Conservation (phyloP, 2,329 filamentous ascomycete species). For the Xylaria sp. region DNA sequence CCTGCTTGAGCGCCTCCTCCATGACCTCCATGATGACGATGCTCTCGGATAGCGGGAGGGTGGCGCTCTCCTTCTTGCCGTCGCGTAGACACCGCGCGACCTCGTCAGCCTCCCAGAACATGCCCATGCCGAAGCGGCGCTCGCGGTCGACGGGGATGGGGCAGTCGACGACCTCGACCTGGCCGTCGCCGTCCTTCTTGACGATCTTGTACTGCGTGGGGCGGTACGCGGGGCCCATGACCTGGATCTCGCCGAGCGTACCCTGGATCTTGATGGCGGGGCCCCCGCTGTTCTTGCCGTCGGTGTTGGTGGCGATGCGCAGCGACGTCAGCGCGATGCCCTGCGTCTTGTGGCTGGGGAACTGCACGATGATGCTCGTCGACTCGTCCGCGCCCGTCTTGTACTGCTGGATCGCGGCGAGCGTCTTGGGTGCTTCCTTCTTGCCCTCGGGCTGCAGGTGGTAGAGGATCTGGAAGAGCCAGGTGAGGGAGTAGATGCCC, state of each 20-base stretch:
- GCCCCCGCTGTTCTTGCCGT: conserved; percentile 67
- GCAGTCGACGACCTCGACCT: conserved; percentile 63
- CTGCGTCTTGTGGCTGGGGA: conserved; percentile 75
- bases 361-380: conserved; percentile 81
- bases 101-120: conserved; percentile 92
- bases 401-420: conserved; percentile 77
- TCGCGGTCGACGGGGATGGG: conserved; percentile 63
- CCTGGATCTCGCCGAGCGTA: conserved; percentile 82
- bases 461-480: conserved; percentile 91
- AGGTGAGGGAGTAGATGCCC: conserved; percentile 89
- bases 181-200: conserved; percentile 59
- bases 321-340: conserved; percentile 77
- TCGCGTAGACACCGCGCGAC: conserved; percentile 79
- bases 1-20: conserved; percentile 66
- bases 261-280: conserved; percentile 84
- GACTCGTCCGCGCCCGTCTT: conserved; percentile 80
- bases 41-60: conserved; percentile 79
- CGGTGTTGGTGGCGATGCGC: conserved; percentile 70
- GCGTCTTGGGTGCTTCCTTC: conserved; percentile 75
- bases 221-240: conserved; percentile 76
- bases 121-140: conserved; percentile 75
- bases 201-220: conserved; percentile 75
- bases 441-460: conserved; percentile 76
- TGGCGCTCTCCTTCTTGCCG: conserved; percentile 78
- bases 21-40: conserved; percentile 84